A percentile compares a stretch with the other conserved stretches of the same genome.
Conservation (phyloP, 202 grass and related monocot species). For the Saccharum hybrid region DNA sequence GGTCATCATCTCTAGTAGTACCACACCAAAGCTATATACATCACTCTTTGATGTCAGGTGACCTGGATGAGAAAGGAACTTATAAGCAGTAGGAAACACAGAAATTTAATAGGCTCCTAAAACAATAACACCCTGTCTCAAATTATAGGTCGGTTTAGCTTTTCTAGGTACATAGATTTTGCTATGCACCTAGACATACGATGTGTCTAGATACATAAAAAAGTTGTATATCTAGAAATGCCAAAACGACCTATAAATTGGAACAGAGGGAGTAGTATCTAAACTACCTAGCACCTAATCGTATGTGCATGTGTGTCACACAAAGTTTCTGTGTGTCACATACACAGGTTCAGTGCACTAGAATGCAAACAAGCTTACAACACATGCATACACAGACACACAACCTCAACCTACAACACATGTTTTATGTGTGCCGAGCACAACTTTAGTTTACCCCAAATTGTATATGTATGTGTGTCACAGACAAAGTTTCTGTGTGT, state of each 20-base stretch:
- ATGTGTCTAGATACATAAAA: too few species aligned
- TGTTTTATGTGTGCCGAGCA: neutral
- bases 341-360: neutral
- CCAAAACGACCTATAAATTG: too few species aligned
- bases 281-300: neutral
- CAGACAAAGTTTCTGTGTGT: neutral
- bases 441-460: too few species aligned
- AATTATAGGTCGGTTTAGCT: too few species aligned
- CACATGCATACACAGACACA: neutral
- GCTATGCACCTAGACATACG: too few species aligned
- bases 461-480: too few species aligned
- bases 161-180: too few species aligned
- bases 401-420: neutral
- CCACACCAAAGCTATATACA: slow-evolving; percentile 93
- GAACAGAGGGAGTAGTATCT: neutral
- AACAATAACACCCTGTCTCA: neutral
- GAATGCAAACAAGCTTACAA: neutral
- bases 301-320: neutral
- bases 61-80: slow-evolving; percentile 51
- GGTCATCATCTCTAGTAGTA: slow-evolving; percentile 95
- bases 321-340: neutral
- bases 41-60: slow-evolving; percentile 97
- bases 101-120: slow-evolving; percentile 11
- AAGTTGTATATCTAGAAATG: too few species aligned
- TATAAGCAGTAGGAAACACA: slow-evolving; percentile 32